Base-by-base conservation (phyloP, 1,139 yeast genomes). In the Starmera stellimalicola region DNA sequence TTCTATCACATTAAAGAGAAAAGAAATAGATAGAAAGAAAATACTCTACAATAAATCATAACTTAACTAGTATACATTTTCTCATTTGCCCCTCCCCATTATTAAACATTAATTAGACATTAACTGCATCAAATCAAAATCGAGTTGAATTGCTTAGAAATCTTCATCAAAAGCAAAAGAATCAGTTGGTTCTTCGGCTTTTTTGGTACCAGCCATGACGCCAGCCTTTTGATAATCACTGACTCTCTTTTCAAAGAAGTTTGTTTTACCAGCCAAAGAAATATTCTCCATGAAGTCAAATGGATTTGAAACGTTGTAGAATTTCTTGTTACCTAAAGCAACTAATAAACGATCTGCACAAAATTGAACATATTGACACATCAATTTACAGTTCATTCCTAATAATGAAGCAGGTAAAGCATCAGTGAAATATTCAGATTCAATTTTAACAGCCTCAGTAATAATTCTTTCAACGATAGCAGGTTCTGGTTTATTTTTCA, bases 191-290 rank as follows among this genome's bases (percentile, higher is more conserved):
- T 62, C 51, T 39, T 60, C 68, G 37, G 51, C 45, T 30, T 55
- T 54, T 36, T 56, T 48, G 33, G 70, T 55, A 32, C 64, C 62
- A 37, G 81, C 87, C 94, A 91, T 91, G 52, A 91, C 98, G 67
- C 97, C 97, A 37, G 97, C 97, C 70, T 91, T 91, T 68, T 91
- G 96, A 68, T 93, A 93, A 63, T 93, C 99, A 40, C 95, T 82
- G 42, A 91, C 98, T 65, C 97, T 82, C 76, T 91, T 91, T 72
- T 91, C 99, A 57, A 91, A 91, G 75, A 93, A 91, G 70, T 91
- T 91, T 50, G 98, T 88, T 74, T 91, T 91, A 62, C 98, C 98
- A 39, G 95, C 93, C 51, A 91, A 74, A 17, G 97, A 87, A 53
- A 87, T 87, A 68, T 87, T 87, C 67, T 91, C 99, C 98, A 91